A percentile compares a stretch with the other conserved stretches of the same genome.
These are phyloP conservation scores for Russula virescens DNA, from an alignment of 768 basidiomycete species.

Conservation along the genomic window DNA sequence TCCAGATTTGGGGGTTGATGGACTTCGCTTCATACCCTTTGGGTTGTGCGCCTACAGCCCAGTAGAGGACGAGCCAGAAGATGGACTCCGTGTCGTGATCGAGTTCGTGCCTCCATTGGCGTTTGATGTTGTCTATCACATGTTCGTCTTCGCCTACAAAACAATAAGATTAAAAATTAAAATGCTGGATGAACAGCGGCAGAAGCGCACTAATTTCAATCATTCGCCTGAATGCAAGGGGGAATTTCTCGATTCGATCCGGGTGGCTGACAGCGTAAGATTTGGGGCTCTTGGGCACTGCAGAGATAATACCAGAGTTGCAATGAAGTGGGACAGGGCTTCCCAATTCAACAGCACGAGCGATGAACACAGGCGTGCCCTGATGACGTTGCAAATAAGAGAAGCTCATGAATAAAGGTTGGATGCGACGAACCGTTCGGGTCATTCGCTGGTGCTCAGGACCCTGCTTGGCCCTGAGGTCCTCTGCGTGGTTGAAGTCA, in stretches of 20 bases:
- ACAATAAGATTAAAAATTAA: too few species aligned
- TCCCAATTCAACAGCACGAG: not conserved
- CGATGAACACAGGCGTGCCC: not conserved
- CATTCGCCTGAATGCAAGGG: too few species aligned
- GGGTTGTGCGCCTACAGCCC: constrained; percentile 3
- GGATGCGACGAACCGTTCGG: not conserved
- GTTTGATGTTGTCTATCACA: not conserved
- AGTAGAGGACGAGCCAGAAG: constrained; percentile 7
- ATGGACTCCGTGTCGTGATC: not conserved
- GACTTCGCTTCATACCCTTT: not conserved
- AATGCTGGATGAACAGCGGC: too few species aligned
- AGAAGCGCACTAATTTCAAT: too few species aligned
- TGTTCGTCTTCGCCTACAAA: too few species aligned
- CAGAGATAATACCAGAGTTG: not conserved
- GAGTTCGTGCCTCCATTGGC: not conserved
- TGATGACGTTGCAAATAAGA: not conserved
- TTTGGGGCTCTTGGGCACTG: not conserved
- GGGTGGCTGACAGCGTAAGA: not conserved
- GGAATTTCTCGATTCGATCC: not conserved
- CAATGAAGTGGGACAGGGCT: not conserved
- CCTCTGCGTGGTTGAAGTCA: too few species aligned
- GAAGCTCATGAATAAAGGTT: not conserved
- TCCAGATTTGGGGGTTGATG: not conserved
- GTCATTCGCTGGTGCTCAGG: too few species aligned
- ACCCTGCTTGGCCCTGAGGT: too few species aligned